Percentiles rank a stretch among this genome's conserved stretches.
Evolutionary conservation across 1,284 basidiomycete genomes (phyloP).

Genomic region (Ustilago bromivora): DNA sequence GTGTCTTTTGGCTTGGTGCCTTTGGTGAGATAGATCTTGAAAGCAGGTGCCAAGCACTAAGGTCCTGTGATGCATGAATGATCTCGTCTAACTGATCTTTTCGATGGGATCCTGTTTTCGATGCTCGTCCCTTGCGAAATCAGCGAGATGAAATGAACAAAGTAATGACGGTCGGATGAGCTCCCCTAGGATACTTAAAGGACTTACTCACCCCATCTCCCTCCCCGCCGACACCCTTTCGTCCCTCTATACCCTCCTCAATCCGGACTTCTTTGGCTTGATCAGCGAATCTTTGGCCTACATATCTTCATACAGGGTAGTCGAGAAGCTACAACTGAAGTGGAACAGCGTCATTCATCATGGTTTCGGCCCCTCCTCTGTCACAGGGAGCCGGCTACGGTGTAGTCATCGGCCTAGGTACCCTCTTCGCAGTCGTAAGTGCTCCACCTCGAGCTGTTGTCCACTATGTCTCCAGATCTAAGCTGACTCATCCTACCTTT

Average conservation of each 20-base stretch:
- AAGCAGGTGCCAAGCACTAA: conserved; percentile 29
- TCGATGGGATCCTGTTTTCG: not conserved
- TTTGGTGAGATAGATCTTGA: conserved; percentile 16
- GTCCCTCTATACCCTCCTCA: not conserved
- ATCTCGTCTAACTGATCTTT: not conserved
- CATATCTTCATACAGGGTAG: not conserved
- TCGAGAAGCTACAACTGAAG: not conserved
- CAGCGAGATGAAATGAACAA: not conserved
- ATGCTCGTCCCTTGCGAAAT: not conserved
- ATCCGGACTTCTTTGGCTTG: not conserved
- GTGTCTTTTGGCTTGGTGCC: not conserved
- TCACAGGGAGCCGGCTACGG: conserved; percentile 67
- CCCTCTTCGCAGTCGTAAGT: conserved; percentile 64
- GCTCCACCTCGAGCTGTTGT: not conserved
- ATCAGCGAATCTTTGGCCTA: not conserved
- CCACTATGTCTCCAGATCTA: too few relatives aligned
- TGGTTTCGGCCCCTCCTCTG: conserved; percentile 47
- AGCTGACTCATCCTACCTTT: not conserved
- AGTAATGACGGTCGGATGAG: conserved; percentile 1
- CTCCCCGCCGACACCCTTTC: not conserved
- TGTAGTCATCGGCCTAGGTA: conserved; percentile 65
- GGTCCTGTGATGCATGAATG: conserved; percentile 4
- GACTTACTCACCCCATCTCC: not conserved
- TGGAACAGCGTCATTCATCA: not conserved
- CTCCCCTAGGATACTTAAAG: not conserved